Evolutionary conservation across 129 eudicot species (phyloP).

Genomic region (Logfia minima): DNA sequence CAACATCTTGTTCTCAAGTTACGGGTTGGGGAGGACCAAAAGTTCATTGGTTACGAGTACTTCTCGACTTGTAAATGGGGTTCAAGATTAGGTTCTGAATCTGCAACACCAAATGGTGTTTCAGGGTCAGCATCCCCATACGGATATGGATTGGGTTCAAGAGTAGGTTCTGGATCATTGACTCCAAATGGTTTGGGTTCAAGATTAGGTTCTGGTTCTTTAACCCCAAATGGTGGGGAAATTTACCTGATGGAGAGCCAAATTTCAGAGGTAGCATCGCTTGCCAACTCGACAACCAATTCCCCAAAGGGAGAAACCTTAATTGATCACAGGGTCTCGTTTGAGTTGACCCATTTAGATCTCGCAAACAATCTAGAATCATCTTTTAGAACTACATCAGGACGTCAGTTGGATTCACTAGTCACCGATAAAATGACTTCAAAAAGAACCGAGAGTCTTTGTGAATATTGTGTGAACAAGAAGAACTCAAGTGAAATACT

Average conservation of each 20-base stretch:
- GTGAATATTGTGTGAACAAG: constrained; percentile 36
- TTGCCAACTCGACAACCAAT: constrained; percentile 61
- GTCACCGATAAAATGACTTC: constrained; percentile 20
- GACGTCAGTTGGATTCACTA: constrained; percentile 17
- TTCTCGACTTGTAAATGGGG: constrained; percentile 67
- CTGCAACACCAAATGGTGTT: constrained; percentile 64
- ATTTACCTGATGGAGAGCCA: constrained; percentile 45
- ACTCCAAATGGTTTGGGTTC: constrained; percentile 72
- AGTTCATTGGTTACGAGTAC: constrained; percentile 59
- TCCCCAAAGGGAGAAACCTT: constrained; percentile 48
- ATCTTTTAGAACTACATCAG: constrained; percentile 32
- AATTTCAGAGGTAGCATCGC: constrained; percentile 74
- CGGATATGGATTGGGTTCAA: constrained; percentile 50
- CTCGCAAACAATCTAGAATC: constrained; percentile 42
- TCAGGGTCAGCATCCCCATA: constrained; percentile 80
- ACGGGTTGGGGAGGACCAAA: constrained; percentile 52
- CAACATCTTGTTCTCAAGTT: constrained; percentile 50
- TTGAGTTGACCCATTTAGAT: constrained; percentile 62
- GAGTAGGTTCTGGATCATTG: constrained; percentile 74
- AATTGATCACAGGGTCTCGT: constrained; percentile 75
- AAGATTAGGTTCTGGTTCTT: constrained; percentile 64
- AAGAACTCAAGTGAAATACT: constrained; percentile 30
- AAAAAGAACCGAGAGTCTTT: constrained; percentile 29
- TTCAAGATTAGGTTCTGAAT: constrained; percentile 75
- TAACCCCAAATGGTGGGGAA: constrained; percentile 73